Conservation (phyloP, 2,329 filamentous ascomycete genomes). For the Acrocalymma vagum region DNA sequence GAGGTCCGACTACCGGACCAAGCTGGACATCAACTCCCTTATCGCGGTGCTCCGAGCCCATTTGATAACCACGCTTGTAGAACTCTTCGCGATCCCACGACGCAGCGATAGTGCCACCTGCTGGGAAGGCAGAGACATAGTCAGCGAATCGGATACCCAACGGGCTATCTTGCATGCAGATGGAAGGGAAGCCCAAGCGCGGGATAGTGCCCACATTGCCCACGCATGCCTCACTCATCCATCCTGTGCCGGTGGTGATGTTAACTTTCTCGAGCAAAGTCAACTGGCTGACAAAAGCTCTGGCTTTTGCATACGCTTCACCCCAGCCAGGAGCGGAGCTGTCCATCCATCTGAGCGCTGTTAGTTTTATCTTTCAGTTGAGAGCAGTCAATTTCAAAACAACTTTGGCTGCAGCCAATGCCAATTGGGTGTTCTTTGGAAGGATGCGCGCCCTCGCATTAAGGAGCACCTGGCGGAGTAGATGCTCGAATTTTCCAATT, state of each 20-base stretch:
- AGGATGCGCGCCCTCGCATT: too few species aligned
- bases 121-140: conserved; percentile 82
- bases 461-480: too few species aligned
- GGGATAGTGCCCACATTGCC: conserved; percentile 77
- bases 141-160: conserved; percentile 81
- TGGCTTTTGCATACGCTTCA: conserved; percentile 77
- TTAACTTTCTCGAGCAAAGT: conserved; percentile 93
- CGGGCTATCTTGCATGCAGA: conserved; percentile 90
- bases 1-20: conserved; percentile 78
- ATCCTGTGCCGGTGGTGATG: conserved; percentile 89
- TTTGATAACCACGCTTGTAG: conserved; percentile 72
- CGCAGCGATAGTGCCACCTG: conserved; percentile 81
- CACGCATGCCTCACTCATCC: conserved; percentile 61
- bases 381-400: conserved; percentile 6
- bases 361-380: conserved; percentile 9
- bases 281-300: conserved; percentile 81
- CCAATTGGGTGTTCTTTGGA: conserved; percentile 1
- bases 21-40: conserved; percentile 81
- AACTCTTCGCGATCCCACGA: conserved; percentile 81
- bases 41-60: conserved; percentile 77
- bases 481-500: too few species aligned
- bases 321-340: conserved; percentile 75
- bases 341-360: conserved; percentile 70
- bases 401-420: neutral
- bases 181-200: conserved; percentile 71